Percentiles rank a stretch among this genome's conserved stretches.
Conservation (phyloP, 176 grass and related monocot genomes). For the Rhynchospora pubera region DNA sequence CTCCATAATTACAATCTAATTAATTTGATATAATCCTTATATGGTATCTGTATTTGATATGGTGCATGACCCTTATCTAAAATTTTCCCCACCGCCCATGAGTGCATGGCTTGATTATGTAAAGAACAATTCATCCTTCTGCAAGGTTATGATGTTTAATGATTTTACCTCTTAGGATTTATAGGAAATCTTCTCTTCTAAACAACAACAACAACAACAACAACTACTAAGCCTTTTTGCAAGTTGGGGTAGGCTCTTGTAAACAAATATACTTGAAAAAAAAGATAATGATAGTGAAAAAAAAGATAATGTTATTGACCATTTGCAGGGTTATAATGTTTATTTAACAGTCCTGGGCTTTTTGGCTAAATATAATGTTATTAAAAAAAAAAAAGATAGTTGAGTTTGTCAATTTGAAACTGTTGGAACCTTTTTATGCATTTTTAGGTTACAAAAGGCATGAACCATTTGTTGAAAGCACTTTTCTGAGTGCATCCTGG, state of each 20-base stretch:
- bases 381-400: neutral
- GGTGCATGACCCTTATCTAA: no score
- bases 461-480: conserved; percentile 96
- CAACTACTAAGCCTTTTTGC: no score
- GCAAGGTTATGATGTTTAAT: neutral
- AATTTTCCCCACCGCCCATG: no score
- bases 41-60: no score
- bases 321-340: neutral
- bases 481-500: conserved; percentile 91
- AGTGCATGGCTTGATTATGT: neutral
- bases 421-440: neutral
- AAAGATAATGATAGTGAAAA: no score
- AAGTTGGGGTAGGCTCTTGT: neutral
- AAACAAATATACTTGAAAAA: neutral
- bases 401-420: neutral
- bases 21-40: no score
- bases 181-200: neutral
- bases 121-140: neutral
- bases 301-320: no score
- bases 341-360: neutral
- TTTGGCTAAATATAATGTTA: neutral
- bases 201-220: neutral
- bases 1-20: no score
- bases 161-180: neutral
- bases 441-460: conserved; percentile 83